Conservation (phyloP, 208 protist species). For the Leishmania aethiopica region DNA sequence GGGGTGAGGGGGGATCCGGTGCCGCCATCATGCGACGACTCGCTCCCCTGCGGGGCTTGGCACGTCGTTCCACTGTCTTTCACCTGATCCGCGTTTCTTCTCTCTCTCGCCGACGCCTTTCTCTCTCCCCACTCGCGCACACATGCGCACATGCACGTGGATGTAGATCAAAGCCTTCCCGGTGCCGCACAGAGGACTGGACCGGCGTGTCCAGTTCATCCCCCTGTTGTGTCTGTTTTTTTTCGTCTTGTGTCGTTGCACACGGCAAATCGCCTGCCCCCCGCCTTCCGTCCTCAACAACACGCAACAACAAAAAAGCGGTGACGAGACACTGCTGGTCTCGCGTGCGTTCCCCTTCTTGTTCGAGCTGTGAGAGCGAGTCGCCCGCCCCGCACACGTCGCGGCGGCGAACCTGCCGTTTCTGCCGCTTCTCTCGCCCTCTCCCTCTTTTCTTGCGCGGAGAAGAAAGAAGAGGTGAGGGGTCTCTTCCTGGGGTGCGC, state of each 20-base stretch:
- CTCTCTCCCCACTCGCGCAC: conserved; percentile 1
- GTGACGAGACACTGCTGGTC: neutral
- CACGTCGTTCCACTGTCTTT: neutral
- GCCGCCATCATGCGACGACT: neutral
- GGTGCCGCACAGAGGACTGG: neutral
- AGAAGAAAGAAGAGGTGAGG: neutral
- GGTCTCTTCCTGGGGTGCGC: neutral
- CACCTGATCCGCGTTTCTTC: neutral
- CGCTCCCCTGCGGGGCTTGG: neutral
- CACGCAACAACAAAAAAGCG: neutral
- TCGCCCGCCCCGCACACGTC: neutral
- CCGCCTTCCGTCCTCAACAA: neutral
- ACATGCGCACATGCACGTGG: conserved; percentile 20
- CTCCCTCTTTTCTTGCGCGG: too few relatives aligned
- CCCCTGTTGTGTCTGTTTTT: neutral
- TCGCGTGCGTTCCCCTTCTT: neutral
- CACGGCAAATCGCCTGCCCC: neutral
- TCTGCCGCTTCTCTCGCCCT: neutral
- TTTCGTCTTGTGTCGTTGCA: neutral
- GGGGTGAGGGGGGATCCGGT: neutral
- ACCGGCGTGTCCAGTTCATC: neutral
- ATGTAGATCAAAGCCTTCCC: neutral
- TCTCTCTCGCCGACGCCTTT: neutral
- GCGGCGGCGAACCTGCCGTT: neutral
- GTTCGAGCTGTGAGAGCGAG: neutral